phyloP scores from a whole-genome alignment of 768 basidiomycete genomes.

The Lactarius akahatsu region DNA sequence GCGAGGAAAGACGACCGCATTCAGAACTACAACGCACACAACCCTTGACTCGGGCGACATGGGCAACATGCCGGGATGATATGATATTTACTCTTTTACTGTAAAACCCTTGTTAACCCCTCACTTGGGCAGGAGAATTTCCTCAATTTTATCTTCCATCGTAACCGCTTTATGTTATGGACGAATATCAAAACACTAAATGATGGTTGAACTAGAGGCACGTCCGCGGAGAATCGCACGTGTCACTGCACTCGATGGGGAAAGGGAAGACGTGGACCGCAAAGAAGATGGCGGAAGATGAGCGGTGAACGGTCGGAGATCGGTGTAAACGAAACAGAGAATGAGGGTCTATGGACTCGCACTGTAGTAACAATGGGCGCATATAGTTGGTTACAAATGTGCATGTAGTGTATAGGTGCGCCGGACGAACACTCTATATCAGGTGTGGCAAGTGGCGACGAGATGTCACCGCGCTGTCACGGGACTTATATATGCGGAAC shows the following conservation, averaged over 20 bases:
- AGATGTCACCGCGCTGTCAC: slow-evolving; percentile 17
- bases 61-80: neutral
- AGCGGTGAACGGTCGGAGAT: neutral
- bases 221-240: neutral
- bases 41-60: neutral
- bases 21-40: neutral
- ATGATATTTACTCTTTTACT: neutral
- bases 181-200: too few relatives aligned
- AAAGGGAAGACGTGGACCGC: too few relatives aligned
- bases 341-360: too few relatives aligned
- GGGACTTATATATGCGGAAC: slow-evolving; percentile 6
- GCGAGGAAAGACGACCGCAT: neutral
- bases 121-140: neutral
- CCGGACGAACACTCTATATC: too few relatives aligned
- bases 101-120: neutral
- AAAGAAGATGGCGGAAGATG: neutral
- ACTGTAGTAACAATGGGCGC: too few relatives aligned
- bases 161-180: too few relatives aligned
- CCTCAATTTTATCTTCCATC: neutral
- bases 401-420: too few relatives aligned
- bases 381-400: too few relatives aligned
- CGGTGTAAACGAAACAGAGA: too few relatives aligned
- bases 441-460: neutral
- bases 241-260: neutral
- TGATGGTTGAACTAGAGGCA: neutral